These are phyloP conservation scores for Trametes hirsuta DNA, from an alignment of 1,284 basidiomycete genomes.

Conservation along the genomic window DNA sequence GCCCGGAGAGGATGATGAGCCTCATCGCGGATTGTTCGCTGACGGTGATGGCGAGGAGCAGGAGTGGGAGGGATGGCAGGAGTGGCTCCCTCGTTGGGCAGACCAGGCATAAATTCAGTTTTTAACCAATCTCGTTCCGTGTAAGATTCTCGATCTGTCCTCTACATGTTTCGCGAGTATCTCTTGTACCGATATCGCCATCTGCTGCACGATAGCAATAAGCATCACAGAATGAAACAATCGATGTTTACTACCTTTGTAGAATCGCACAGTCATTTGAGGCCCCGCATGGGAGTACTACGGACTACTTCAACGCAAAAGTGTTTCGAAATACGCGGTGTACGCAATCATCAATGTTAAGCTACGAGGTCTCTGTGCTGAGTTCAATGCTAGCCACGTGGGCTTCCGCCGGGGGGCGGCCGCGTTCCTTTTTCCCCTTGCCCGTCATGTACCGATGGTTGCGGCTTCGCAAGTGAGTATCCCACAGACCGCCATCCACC, in stretches of 20 bases:
- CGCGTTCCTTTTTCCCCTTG: background rate
- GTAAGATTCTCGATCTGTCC: background rate
- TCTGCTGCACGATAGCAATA: too few species aligned
- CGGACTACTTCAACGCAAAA: too few species aligned
- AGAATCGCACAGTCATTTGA: too few species aligned
- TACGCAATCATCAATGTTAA: too few species aligned
- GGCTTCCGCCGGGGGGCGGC: background rate
- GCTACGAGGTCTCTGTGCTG: background rate
- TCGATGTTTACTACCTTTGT: too few species aligned
- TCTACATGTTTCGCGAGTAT: too few species aligned
- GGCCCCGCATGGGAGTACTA: too few species aligned
- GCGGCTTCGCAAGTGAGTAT: slow-evolving; percentile 62
- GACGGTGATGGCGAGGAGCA: slow-evolving; percentile 29
- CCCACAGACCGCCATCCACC: slow-evolving; percentile 72
- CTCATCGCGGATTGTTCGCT: background rate
- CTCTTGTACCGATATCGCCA: too few species aligned
- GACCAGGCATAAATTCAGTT: slow-evolving; percentile 22
- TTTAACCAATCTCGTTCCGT: too few species aligned
- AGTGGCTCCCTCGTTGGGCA: slow-evolving; percentile 49
- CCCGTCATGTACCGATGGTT: slow-evolving; percentile 47
- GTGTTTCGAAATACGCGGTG: too few species aligned
- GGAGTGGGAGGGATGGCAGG: slow-evolving; percentile 66
- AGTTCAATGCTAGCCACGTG: background rate
- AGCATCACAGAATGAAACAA: too few species aligned
- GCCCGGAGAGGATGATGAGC: slow-evolving; percentile 22